phyloP scores from a whole-genome alignment of 495 filamentous ascomycete genomes.

The Tricharina praecox region DNA sequence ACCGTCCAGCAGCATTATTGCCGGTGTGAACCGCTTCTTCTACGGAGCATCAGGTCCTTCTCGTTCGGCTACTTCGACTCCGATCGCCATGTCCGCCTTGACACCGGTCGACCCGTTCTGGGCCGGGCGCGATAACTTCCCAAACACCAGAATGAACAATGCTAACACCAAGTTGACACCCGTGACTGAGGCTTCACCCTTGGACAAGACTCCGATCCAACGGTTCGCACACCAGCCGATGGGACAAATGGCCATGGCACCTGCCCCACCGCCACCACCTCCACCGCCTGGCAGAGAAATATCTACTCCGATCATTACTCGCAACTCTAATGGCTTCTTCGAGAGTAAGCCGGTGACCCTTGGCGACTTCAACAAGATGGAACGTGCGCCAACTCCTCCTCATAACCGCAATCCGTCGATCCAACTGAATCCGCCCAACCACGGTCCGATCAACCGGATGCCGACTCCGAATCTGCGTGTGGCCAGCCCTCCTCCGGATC shows the following conservation, averaged over 20 bases:
- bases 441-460: no score
- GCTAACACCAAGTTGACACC: constrained; percentile 58
- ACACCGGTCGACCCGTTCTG: constrained; percentile 43
- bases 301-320: constrained; percentile 22
- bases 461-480: neutral
- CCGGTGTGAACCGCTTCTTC: constrained; percentile 37
- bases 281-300: neutral
- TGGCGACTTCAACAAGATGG: constrained; percentile 11
- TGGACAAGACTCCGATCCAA: constrained; percentile 37
- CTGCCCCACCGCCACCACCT: neutral
- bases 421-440: neutral
- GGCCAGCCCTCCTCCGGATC: neutral
- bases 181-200: constrained; percentile 57
- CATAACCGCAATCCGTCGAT: neutral
- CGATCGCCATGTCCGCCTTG: constrained; percentile 80
- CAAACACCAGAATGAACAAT: constrained; percentile 49
- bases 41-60: constrained; percentile 52
- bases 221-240: neutral
- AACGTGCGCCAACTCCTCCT: constrained; percentile 1
- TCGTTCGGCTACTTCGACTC: constrained; percentile 45
- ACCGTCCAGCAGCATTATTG: constrained; percentile 14
- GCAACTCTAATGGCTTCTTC: constrained; percentile 20
- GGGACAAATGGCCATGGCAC: neutral
- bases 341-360: constrained; percentile 16
- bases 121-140: constrained; percentile 18